Conservation (phyloP, 2,329 filamentous ascomycete genomes). For the Diaporthe australafricana region DNA sequence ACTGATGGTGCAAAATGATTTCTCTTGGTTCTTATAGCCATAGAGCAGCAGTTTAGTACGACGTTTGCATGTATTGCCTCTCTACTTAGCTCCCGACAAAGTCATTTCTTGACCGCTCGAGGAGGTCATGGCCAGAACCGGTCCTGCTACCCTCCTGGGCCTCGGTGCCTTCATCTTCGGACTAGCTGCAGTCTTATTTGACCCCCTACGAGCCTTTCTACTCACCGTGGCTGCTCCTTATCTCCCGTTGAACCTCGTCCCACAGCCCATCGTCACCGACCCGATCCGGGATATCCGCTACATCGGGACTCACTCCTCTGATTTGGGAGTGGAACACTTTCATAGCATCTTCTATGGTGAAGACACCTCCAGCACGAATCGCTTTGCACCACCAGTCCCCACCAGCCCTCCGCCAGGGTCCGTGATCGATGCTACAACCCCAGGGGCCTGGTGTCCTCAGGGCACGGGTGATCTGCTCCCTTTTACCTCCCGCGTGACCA, state of each 20-base stretch:
- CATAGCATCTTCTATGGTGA: conserved; percentile 47
- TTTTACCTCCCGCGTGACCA: conserved; percentile 39
- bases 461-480: conserved; percentile 40
- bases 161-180: conserved; percentile 20
- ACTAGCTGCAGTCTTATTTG: neutral
- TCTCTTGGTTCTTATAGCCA: too few species aligned
- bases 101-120: too few species aligned
- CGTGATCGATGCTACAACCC: conserved; percentile 42
- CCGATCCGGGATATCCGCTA: conserved; percentile 40
- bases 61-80: neutral
- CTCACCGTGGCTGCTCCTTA: neutral
- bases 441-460: conserved; percentile 48
- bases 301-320: conserved; percentile 39
- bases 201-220: neutral
- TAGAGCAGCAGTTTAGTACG: neutral
- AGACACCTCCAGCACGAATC: conserved; percentile 44
- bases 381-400: conserved; percentile 47
- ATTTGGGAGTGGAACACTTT: conserved; percentile 46
- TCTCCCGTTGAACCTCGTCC: neutral
- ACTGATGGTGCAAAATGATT: too few species aligned
- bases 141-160: neutral
- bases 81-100: neutral
- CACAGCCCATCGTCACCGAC: conserved; percentile 14
- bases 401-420: conserved; percentile 38
- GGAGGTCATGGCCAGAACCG: conserved; percentile 6